Evolutionary conservation across 129 eudicot genomes (phyloP).

Genomic region (Solidago caesia): DNA sequence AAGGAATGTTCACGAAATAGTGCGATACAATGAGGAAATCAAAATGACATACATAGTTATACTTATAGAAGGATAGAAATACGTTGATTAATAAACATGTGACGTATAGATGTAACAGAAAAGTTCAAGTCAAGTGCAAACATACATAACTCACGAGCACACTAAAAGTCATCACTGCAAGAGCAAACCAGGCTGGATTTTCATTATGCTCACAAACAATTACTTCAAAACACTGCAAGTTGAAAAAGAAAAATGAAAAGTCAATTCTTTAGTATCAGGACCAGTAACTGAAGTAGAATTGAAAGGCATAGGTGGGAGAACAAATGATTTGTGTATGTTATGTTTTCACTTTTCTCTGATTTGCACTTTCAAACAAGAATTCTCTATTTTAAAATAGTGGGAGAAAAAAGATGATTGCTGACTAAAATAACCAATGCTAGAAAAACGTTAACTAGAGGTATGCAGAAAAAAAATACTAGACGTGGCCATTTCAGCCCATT

Average conservation of each 20-base stretch:
- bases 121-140: not conserved
- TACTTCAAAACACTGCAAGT: constrained; percentile 59
- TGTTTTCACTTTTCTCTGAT: not conserved
- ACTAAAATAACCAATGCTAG: not conserved
- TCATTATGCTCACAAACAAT: constrained; percentile 28
- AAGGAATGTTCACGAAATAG: constrained; percentile 1
- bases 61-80: constrained; percentile 12
- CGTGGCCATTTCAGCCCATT: too few relatives aligned
- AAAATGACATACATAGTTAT: constrained; percentile 10
- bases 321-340: not conserved
- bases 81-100: constrained; percentile 8
- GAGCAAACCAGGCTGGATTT: constrained; percentile 18
- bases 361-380: not conserved
- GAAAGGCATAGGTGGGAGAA: not conserved
- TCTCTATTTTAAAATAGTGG: not conserved
- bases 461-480: not conserved
- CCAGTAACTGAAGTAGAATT: constrained; percentile 5
- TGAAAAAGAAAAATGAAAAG: constrained; percentile 16
- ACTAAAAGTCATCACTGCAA: constrained; percentile 18
- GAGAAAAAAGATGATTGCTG: not conserved
- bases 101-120: constrained; percentile 11
- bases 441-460: not conserved
- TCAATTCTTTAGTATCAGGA: constrained; percentile 1
- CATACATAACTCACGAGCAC: constrained; percentile 30
- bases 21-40: constrained; percentile 7